Percentiles rank a stretch among this genome's conserved stretches.
phyloP scores from a whole-genome alignment of 2,329 filamentous ascomycete genomes.

The Ascochyta pisi region DNA sequence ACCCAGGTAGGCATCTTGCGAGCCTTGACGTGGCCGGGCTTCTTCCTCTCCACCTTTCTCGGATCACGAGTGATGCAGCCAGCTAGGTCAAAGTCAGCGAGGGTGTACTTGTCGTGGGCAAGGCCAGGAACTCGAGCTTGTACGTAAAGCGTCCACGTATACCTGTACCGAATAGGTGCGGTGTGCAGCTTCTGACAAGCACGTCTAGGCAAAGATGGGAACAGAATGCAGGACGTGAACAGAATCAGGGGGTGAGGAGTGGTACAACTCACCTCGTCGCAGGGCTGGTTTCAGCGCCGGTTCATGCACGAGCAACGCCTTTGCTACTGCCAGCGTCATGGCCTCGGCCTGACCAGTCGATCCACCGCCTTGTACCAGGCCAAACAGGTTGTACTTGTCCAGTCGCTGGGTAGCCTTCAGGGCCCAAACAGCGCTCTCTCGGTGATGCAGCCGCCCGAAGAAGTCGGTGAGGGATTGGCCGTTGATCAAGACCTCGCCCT shows the following conservation, averaged over 20 bases:
- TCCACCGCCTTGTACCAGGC: constrained; percentile 81
- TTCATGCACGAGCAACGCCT: constrained; percentile 88
- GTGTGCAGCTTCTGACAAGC: background rate
- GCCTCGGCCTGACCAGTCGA: constrained; percentile 96
- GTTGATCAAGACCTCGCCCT: constrained; percentile 88
- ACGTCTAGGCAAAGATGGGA: constrained; percentile 4
- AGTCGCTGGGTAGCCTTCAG: constrained; percentile 80
- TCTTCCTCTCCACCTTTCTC: constrained; percentile 96
- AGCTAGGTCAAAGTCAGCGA: constrained; percentile 67
- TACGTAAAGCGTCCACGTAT: constrained; percentile 12
- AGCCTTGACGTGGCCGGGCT: constrained; percentile 93
- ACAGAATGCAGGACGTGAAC: constrained; percentile 5
- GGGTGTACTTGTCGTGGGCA: background rate
- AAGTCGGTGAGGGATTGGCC: constrained; percentile 81
- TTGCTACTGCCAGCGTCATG: constrained; percentile 86
- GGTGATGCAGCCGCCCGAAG: constrained; percentile 89
- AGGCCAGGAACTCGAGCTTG: background rate
- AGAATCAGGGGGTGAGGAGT: constrained; percentile 8
- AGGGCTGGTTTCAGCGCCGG: constrained; percentile 87
- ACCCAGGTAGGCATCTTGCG: constrained; percentile 99
- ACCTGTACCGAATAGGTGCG: background rate
- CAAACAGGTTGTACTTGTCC: constrained; percentile 98
- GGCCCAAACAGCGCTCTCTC: constrained; percentile 93
- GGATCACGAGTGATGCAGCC: constrained; percentile 91
- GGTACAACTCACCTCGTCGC: constrained; percentile 76